A percentile compares a stretch with the other conserved stretches of the same genome.
phyloP scores from a whole-genome alignment of 2,329 filamentous ascomycete species.

The Epichloe hybrida region DNA sequence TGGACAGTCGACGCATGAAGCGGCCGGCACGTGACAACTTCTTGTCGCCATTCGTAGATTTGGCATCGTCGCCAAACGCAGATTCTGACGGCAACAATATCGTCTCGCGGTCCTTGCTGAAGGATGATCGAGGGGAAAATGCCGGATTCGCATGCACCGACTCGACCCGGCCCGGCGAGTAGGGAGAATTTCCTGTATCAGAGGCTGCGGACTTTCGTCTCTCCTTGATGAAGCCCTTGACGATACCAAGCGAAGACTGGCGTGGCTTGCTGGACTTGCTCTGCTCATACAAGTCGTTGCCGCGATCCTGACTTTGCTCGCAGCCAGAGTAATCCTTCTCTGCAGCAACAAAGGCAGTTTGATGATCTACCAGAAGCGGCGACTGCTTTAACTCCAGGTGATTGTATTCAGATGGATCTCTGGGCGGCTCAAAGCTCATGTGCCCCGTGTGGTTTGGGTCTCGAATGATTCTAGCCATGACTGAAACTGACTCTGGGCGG shows the following conservation, averaged over 20 bases:
- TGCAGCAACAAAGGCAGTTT: conserved; percentile 16
- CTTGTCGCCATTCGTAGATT: conserved; percentile 27
- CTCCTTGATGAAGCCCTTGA: conserved; percentile 49
- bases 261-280: conserved; percentile 27
- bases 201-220: conserved; percentile 38
- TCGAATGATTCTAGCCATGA: conserved; percentile 72
- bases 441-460: conserved; percentile 36
- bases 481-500: conserved; percentile 66
- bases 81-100: conserved; percentile 29
- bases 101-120: conserved; percentile 28
- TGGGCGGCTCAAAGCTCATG: conserved; percentile 26
- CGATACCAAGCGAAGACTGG: conserved; percentile 45
- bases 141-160: conserved; percentile 29
- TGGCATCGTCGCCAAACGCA: conserved; percentile 34
- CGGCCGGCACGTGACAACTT: conserved; percentile 39
- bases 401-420: conserved; percentile 29
- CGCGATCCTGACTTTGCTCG: conserved; percentile 24
- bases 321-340: conserved; percentile 14
- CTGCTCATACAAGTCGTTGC: conserved; percentile 23
- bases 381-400: conserved; percentile 44
- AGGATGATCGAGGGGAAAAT: conserved; percentile 39
- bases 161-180: conserved; percentile 34
- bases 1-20: conserved; percentile 46
- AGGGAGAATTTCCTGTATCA: conserved; percentile 17
- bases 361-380: conserved; percentile 44